Conservation (phyloP, 2,329 filamentous ascomycete species). For the Orbilia oligospora region DNA sequence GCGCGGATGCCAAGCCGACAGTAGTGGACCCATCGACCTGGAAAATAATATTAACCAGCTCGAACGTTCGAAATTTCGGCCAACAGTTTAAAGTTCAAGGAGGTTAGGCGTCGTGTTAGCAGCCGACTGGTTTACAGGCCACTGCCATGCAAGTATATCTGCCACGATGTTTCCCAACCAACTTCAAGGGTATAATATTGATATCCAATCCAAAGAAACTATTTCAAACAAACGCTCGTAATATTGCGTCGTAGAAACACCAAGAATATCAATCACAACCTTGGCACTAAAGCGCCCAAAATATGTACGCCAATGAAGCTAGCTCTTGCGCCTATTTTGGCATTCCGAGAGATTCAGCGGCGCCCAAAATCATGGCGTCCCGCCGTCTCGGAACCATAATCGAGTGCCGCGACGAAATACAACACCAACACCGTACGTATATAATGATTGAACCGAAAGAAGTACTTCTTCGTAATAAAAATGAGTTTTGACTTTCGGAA, state of each 20-base stretch:
- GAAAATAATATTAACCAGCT: not conserved
- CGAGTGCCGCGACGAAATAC: conserved; percentile 4
- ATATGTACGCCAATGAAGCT: not conserved
- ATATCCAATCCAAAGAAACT: no score
- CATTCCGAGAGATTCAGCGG: conserved; percentile 7
- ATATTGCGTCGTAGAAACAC: not conserved
- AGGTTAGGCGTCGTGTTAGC: not conserved
- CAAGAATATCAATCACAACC: not conserved
- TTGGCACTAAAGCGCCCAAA: not conserved
- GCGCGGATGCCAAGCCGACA: not conserved
- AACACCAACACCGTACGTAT: conserved; percentile 5
- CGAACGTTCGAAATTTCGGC: not conserved
- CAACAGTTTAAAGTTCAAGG: not conserved
- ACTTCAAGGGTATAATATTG: no score
- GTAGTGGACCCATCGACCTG: not conserved
- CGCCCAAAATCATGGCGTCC: not conserved
- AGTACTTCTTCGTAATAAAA: not conserved
- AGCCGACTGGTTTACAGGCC: not conserved
- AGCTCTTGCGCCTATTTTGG: conserved; percentile 1
- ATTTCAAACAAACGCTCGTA: no score
- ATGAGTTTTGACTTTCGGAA: not conserved
- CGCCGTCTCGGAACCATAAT: not conserved
- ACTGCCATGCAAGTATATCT: not conserved
- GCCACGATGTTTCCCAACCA: no score
- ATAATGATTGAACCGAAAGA: not conserved